Conservation (phyloP, 2,329 filamentous ascomycete genomes). For the Zymoseptoria passerinii region DNA sequence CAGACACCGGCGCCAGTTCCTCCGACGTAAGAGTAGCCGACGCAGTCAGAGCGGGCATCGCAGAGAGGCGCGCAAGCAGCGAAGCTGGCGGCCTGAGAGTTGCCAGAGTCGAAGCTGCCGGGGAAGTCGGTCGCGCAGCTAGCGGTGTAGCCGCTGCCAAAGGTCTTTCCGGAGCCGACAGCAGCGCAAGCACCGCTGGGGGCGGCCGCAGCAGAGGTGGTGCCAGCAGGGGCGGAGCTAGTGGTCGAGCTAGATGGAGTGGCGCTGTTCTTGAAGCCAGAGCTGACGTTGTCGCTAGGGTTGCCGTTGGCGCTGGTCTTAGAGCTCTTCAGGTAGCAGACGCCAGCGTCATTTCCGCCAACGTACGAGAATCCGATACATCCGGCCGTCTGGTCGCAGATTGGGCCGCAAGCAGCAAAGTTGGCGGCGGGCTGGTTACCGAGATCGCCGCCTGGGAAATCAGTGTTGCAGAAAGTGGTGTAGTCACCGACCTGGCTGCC, state of each 20-base stretch:
- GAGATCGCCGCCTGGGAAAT: conserved; percentile 8
- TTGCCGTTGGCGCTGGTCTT: not conserved
- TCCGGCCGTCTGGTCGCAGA: conserved; percentile 14
- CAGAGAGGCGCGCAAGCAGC: conserved; percentile 16
- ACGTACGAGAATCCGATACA: conserved; percentile 14
- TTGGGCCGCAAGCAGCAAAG: conserved; percentile 18
- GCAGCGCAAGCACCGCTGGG: not conserved
- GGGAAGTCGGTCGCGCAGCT: not conserved
- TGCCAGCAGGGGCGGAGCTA: not conserved
- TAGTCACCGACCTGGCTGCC: conserved; percentile 3
- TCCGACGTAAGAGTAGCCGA: conserved; percentile 11
- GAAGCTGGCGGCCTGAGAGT: conserved; percentile 10
- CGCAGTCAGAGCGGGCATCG: conserved; percentile 7
- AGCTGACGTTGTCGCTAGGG: conserved; percentile 2
- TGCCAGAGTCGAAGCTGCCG: conserved; percentile 8
- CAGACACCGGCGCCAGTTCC: conserved; percentile 7
- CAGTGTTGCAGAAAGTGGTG: conserved; percentile 6
- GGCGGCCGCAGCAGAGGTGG: not conserved
- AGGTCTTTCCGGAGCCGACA: not conserved
- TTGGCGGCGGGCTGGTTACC: conserved; percentile 3
- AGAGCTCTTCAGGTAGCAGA: conserved; percentile 12
- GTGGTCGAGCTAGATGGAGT: not conserved
- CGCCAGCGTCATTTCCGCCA: conserved; percentile 5
- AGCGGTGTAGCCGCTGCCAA: not conserved
- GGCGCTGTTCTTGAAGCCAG: not conserved